Evolutionary conservation across 2,329 filamentous ascomycete species (phyloP), one percentile per base, ranked within the genome.

Genomic region (Aspergillus niger): DNA sequence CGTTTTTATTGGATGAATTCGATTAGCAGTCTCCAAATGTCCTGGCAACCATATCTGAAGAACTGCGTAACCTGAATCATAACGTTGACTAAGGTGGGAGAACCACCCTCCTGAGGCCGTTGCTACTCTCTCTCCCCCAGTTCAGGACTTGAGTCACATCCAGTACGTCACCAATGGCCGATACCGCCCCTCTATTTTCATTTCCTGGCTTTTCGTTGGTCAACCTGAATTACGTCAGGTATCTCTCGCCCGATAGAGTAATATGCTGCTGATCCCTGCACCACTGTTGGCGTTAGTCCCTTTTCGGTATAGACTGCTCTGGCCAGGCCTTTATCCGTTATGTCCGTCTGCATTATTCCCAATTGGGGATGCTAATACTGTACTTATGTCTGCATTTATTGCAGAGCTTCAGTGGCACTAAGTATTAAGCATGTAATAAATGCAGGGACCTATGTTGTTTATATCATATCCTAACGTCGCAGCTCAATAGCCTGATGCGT

Each of bases 131-230:
- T 20, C 5, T 5, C 5, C 11, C 28, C 32, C 32, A 1, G 5
- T 36, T 36, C 32, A 36, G 11, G 51, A 15, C 52, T 54, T 55
- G 52, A 55, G 38, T 55, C 52, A 55, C 26, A 32, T 38, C 50
- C 15, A 22, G 51, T 28, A 53, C 36, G 30, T 38, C 39, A 43
- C 38, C 17, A 17, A 7, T 20, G 17, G 54, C 55, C 55, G 43
- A 49, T 49, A 61, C 38, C 51, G 50, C 58, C 55, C 54, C 54
- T 39, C 38, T 32, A 56, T 55, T 57, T 55, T 55, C 30, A 58
- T 57, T 57, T 49, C 55, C 32, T 41, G 44, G 30, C n/a, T 32
- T 38, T 24, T 41, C 17, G 57, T 59, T 59, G 57, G 57, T 26
- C 51, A 11, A 41, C 20, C 2, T 53, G 49, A 10, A 41, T 53